These are phyloP conservation scores for Xanthoceras sorbifolium DNA, from an alignment of 345 rosid genomes.

Conservation along the genomic window DNA sequence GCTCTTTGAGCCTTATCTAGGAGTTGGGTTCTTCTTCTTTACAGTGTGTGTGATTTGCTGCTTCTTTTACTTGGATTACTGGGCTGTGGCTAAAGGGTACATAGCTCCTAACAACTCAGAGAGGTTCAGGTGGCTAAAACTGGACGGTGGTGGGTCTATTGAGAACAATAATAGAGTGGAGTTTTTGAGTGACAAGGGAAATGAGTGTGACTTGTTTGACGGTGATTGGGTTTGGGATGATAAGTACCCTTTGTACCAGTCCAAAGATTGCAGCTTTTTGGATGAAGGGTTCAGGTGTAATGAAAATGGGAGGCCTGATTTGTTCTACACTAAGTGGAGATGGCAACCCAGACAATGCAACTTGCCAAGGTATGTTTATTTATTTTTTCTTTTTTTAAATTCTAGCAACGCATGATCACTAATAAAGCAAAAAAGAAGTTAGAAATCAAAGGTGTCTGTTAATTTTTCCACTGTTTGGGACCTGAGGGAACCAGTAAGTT, in stretches of 20 bases:
- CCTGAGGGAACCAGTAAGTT: too few relatives aligned
- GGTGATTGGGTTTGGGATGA: conserved; percentile 99
- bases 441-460: neutral
- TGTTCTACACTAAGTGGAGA: conserved; percentile 88
- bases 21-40: conserved; percentile 67
- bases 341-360: conserved; percentile 88
- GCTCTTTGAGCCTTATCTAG: conserved; percentile 68
- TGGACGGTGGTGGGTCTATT: conserved; percentile 35
- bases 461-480: neutral
- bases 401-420: neutral
- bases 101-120: conserved; percentile 52
- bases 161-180: conserved; percentile 42
- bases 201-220: conserved; percentile 71
- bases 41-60: conserved; percentile 57
- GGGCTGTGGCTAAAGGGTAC: conserved; percentile 45
- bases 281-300: conserved; percentile 86
- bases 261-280: conserved; percentile 77
- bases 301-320: conserved; percentile 88
- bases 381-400: neutral
- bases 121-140: conserved; percentile 61
- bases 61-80: conserved; percentile 74
- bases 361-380: conserved; percentile 70
- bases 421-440: neutral
- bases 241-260: conserved; percentile 76
- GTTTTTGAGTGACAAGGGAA: conserved; percentile 57